Evolutionary conservation across 768 basidiomycete species (phyloP).

Genomic region (Brasilioporus rufonigricans): DNA sequence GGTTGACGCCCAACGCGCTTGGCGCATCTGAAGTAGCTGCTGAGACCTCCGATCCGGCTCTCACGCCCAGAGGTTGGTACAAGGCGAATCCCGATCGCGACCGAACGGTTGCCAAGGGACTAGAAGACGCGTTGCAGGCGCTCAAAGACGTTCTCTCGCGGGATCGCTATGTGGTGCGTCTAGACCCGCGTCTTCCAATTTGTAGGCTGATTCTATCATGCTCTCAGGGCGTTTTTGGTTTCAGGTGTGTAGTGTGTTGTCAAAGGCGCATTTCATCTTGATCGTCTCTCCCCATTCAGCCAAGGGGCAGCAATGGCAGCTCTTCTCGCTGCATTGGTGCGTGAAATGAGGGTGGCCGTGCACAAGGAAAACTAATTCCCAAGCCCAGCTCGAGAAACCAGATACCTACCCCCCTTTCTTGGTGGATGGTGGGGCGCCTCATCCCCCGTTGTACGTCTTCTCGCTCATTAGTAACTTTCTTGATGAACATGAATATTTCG

Average conservation of each 20-base stretch:
- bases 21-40: constrained; percentile 39
- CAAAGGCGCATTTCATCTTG: background rate
- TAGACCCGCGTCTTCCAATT: background rate
- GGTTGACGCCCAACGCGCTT: constrained; percentile 25
- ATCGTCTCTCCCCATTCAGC: constrained; percentile 34
- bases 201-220: background rate
- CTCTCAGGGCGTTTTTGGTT: constrained; percentile 71
- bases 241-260: constrained; percentile 47
- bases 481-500: background rate
- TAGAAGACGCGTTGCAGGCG: constrained; percentile 53
- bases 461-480: background rate
- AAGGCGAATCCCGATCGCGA: constrained; percentile 51
- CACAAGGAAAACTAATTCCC: background rate
- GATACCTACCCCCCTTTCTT: constrained; percentile 56
- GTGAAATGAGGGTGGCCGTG: constrained; percentile 20
- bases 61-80: constrained; percentile 74
- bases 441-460: constrained; percentile 67
- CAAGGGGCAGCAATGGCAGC: constrained; percentile 81
- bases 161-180: constrained; percentile 63
- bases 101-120: constrained; percentile 49
- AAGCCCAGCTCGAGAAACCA: constrained; percentile 52
- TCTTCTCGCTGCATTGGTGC: constrained; percentile 64
- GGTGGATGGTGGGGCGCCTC: constrained; percentile 59
- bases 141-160: constrained; percentile 57
- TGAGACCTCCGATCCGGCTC: constrained; percentile 44